Base-by-base conservation (phyloP, 371 early-diverging fungal species). In the Mortierella sp. region DNA sequence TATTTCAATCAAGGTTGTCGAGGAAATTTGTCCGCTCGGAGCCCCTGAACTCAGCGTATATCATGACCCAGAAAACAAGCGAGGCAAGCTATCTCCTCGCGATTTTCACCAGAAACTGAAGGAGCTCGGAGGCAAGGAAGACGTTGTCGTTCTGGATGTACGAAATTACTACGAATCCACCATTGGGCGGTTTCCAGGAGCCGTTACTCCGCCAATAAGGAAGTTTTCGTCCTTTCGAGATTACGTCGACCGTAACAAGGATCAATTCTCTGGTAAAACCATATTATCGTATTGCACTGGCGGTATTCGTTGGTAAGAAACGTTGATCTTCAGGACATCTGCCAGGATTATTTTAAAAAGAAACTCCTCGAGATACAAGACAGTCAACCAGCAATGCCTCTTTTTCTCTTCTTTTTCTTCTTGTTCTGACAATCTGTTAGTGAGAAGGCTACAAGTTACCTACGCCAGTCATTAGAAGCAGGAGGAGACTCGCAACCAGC, bases 281-380 rank as follows among this genome's bases (percentile, higher is more conserved):
- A 85, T 94, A 9, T 69, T 92, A 22, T 91, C 92, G 0, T 94
- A 94, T 63, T 94, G 94, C 62, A 94, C 94, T 21, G 94, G 94
- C 72, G 89, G 88, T 24, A 84, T 86, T 40, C 84, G 87, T 11
- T 87, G 85, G 83, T 84, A 83, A 72, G 75, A 6, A 45, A 1
- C 16, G 40, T 38, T n/a, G 4, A 19, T 38, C 40, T 38, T 59
- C 24, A 4, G 36, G 15, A 40, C n/a, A 33, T 0, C 28, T 24
- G 9, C 28, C 8, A 28, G 22, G 28, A 11, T 24, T 24, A 3
- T 55, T 24, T 10, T 13, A 4, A 24, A 55, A 9, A 15, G n/a
- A 28, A 28, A 2, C 28, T 2, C 28, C 28, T 6, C 7, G 22
- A 28, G 28, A 55, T 28, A 55, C 55, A 22, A 28, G 11, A 38